phyloP scores from a whole-genome alignment of 2,329 filamentous ascomycete genomes.

The Colletotrichum plurivorum region DNA sequence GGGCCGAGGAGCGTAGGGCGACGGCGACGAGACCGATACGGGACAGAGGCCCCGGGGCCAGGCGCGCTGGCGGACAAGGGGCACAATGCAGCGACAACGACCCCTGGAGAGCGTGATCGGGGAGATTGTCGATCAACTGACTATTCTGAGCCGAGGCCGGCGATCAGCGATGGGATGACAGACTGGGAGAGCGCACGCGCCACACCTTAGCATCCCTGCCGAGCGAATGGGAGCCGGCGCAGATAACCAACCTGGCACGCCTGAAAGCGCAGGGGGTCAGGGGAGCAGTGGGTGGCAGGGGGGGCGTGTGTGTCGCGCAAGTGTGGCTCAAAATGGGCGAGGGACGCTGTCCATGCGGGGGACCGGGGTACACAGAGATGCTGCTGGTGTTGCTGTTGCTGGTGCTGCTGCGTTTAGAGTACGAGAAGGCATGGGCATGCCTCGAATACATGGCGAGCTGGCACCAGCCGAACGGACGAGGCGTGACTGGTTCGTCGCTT shows the following conservation, averaged over 20 bases:
- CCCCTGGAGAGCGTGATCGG: conserved; percentile 34
- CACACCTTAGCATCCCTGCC: conserved; percentile 31
- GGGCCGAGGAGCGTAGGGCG: conserved; percentile 8
- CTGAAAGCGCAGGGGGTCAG: not conserved
- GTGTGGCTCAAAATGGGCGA: conserved; percentile 17
- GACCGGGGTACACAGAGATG: not conserved
- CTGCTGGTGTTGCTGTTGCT: too few species aligned
- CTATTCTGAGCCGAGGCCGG: conserved; percentile 35
- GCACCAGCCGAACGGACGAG: conserved; percentile 15
- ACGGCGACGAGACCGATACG: not conserved
- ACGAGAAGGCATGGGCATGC: conserved; percentile 28
- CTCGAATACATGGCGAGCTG: conserved; percentile 21
- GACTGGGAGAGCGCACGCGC: conserved; percentile 29
- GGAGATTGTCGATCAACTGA: conserved; percentile 37
- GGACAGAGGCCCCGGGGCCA: not conserved
- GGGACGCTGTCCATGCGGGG: conserved; percentile 31
- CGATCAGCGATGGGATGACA: conserved; percentile 41
- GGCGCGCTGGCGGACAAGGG: conserved; percentile 21
- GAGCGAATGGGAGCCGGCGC: conserved; percentile 31
- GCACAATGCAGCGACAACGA: conserved; percentile 26
- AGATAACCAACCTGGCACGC: too few species aligned
- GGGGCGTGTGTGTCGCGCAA: conserved; percentile 20
- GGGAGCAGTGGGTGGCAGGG: not conserved
- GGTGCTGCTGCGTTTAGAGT: not conserved
- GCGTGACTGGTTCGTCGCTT: conserved; percentile 24